These are phyloP conservation scores for Collybiopsis confluens DNA, from an alignment of 768 basidiomycete genomes.

Conservation along the genomic window DNA sequence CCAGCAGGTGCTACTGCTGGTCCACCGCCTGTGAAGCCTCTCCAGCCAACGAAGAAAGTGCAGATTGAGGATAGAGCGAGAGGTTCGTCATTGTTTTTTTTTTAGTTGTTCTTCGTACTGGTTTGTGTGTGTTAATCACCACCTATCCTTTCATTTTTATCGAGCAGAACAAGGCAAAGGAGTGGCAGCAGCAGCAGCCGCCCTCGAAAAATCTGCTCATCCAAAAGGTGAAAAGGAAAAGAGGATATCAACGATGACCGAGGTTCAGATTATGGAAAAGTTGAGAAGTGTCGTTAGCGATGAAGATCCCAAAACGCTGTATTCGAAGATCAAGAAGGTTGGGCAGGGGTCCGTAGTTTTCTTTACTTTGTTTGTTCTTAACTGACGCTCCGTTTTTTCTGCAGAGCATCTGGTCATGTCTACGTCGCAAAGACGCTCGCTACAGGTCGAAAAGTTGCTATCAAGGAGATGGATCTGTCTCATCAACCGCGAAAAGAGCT, in stretches of 20 bases:
- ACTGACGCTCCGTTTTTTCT: slow-evolving; percentile 6
- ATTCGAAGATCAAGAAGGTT: slow-evolving; percentile 98
- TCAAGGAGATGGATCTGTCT: slow-evolving; percentile 97
- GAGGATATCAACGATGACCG: slow-evolving; percentile 93
- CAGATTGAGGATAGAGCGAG: slow-evolving; percentile 39
- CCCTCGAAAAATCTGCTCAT: slow-evolving; percentile 47
- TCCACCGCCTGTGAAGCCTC: slow-evolving; percentile 65
- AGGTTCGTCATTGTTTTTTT: not conserved
- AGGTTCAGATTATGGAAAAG: slow-evolving; percentile 98
- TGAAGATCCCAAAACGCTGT: slow-evolving; percentile 85
- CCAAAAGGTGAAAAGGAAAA: slow-evolving; percentile 78
- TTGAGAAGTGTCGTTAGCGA: slow-evolving; percentile 81
- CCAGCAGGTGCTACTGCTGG: slow-evolving; percentile 48
- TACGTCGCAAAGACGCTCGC: slow-evolving; percentile 92
- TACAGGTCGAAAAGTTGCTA: slow-evolving; percentile 86
- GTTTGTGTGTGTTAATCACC: not conserved
- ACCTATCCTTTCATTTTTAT: not conserved
- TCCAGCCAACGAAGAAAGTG: slow-evolving; percentile 74
- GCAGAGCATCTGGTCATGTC: slow-evolving; percentile 93
- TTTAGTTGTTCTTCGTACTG: not conserved
- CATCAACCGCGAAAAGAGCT: slow-evolving; percentile 96
- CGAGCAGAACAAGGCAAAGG: slow-evolving; percentile 41
- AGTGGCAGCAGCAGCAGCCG: slow-evolving; percentile 62
- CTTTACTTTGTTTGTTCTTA: slow-evolving; percentile 10
- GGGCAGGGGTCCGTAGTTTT: slow-evolving; percentile 82